Evolutionary conservation across 768 basidiomycete species (phyloP), one percentile per base, ranked within the genome.

Genomic region (Lentinula sp.): DNA sequence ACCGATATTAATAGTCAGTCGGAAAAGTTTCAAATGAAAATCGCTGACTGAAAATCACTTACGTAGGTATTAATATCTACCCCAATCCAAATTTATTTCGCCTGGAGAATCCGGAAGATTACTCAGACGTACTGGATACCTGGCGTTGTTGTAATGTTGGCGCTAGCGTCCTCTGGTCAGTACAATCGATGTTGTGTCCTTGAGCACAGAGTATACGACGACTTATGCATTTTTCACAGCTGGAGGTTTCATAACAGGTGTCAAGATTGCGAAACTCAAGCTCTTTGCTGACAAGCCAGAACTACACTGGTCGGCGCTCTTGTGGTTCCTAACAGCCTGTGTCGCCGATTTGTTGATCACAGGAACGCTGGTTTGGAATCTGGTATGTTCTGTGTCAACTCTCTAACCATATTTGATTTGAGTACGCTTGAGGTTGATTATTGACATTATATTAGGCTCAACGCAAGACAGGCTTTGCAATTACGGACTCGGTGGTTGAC

Each of bases 31-130:
- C 64, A 62, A 20, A 67, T 68, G 68, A 58, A 42, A 63, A 56
- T 12, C 13, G 13, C 63, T 63, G 60, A 64, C 56, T 39, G 57
- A 61, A 32, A 37, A 9, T 28, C 18, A 42, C 33, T 15, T 6
- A 75, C 73, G 73, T 41, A 65, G 64, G 63, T 66, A 23, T 50
- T 64, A 16, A 49, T 66, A 18, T 64, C 65, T 4, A 62, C 60
- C 23, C 65, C 65, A 6, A 64, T 66, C 59, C 65, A 66, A 45
- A 23, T 57, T 4, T 66, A 62, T 23, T 64, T 64, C 45, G 63
- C 61, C 8, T 64, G 59, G 61, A 58, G 65, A 9, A 64, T 66
- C 49, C n/a, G 54, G 48, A 52, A 50, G 15, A 51, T 66, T 16
- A 64, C 63, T 1, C 46, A 59, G 28, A 51, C 57, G 0, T 46